Evolutionary conservation across 345 rosid species (phyloP).

Genomic region (Populus ilicifolia): DNA sequence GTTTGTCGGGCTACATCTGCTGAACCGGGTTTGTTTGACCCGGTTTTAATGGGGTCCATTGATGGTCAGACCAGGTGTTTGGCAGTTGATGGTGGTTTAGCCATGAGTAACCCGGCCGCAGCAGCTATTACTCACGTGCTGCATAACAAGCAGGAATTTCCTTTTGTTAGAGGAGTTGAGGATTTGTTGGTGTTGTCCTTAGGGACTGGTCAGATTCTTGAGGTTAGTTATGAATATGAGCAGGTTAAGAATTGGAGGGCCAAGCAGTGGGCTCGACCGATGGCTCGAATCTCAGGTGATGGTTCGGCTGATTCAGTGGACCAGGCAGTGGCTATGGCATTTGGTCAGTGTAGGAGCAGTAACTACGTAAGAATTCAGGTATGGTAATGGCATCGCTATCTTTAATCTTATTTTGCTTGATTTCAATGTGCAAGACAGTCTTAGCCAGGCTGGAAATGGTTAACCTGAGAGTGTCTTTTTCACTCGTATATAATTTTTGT

Average conservation of each 20-base stretch:
- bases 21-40: slow-evolving; percentile 70
- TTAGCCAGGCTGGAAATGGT: slow-evolving; percentile 40
- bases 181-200: slow-evolving; percentile 81
- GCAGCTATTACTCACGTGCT: slow-evolving; percentile 97
- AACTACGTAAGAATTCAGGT: slow-evolving; percentile 94
- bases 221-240: slow-evolving; percentile 64
- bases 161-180: slow-evolving; percentile 92
- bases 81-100: slow-evolving; percentile 84
- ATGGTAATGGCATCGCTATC: slow-evolving; percentile 16
- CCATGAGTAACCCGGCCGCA: slow-evolving; percentile 83
- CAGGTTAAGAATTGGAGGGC: slow-evolving; percentile 69
- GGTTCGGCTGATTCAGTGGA: slow-evolving; percentile 85
- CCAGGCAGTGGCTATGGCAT: slow-evolving; percentile 94
- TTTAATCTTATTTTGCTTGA: not conserved
- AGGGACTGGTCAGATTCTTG: slow-evolving; percentile 78
- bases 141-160: slow-evolving; percentile 95
- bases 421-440: slow-evolving; percentile 26
- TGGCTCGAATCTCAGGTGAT: slow-evolving; percentile 78
- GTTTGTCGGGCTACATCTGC: slow-evolving; percentile 95
- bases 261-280: slow-evolving; percentile 88
- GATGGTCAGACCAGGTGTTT: slow-evolving; percentile 75
- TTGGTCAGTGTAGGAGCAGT: slow-evolving; percentile 66
- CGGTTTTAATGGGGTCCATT: slow-evolving; percentile 60
- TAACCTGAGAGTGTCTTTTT: slow-evolving; percentile 25
- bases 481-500: slow-evolving; percentile 2